Percentiles rank a stretch among this genome's conserved stretches.
Evolutionary conservation across 1,284 basidiomycete species (phyloP).

Genomic region (Cutaneotrichosporon dermatis): DNA sequence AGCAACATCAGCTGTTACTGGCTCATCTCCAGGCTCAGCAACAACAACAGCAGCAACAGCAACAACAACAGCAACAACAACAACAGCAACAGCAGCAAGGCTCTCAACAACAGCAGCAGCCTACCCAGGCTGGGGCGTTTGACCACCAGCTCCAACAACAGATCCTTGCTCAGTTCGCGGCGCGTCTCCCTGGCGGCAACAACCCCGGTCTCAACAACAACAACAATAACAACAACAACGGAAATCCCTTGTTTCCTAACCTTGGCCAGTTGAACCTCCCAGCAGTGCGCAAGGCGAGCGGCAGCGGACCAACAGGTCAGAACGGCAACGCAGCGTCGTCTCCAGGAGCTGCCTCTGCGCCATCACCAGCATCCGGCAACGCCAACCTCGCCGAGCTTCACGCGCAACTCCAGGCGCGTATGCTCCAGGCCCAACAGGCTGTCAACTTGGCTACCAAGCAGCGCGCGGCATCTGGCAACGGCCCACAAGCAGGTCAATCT

Average conservation of each 20-base stretch:
- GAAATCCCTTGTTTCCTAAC: constrained; percentile 6
- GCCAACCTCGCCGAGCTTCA: constrained; percentile 16
- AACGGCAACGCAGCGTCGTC: constrained; percentile 1
- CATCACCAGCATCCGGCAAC: constrained; percentile 1
- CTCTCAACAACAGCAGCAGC: background rate
- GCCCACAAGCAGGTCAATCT: background rate
- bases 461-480: constrained; percentile 1
- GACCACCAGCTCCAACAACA: constrained; percentile 14
- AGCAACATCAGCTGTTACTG: constrained; percentile 6
- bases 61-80: constrained; percentile 5
- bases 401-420: constrained; percentile 19
- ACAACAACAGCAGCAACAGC: constrained; percentile 2
- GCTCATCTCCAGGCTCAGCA: background rate
- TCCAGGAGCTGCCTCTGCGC: background rate
- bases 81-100: background rate
- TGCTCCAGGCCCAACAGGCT: constrained; percentile 23
- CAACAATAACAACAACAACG: background rate
- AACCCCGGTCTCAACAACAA: constrained; percentile 4
- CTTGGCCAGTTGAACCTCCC: constrained; percentile 12
- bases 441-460: constrained; percentile 16
- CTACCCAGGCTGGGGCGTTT: background rate
- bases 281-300: constrained; percentile 6
- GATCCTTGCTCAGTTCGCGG: constrained; percentile 16
- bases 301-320: background rate
- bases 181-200: constrained; percentile 4